phyloP scores from a whole-genome alignment of 305 asterid genomes.

The Solanum hybrid region DNA sequence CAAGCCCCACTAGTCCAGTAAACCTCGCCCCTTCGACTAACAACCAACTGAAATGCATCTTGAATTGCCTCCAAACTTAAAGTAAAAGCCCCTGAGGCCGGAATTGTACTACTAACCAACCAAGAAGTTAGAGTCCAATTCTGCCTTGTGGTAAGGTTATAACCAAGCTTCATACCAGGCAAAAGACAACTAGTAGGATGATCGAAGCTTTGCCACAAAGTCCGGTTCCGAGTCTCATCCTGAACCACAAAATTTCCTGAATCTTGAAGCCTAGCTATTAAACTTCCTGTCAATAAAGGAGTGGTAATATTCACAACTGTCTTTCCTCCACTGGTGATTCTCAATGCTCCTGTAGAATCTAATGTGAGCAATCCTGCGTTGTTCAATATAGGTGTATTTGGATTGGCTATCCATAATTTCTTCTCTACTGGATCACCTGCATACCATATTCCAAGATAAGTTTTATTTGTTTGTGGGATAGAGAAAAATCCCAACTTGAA shows the following conservation, averaged over 20 bases:
- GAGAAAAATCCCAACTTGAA: not conserved
- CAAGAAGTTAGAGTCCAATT: slow-evolving; percentile 25
- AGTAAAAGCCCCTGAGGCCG: slow-evolving; percentile 14
- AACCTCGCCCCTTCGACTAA: slow-evolving; percentile 11
- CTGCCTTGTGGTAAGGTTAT: slow-evolving; percentile 8
- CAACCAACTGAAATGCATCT: slow-evolving; percentile 11
- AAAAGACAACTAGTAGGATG: not conserved
- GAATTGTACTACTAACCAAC: not conserved
- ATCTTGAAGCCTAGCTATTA: not conserved
- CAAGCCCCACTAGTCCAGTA: slow-evolving; percentile 28
- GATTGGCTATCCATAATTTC: not conserved
- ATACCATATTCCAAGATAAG: not conserved
- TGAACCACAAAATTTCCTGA: not conserved
- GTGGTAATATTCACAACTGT: not conserved
- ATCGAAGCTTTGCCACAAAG: not conserved
- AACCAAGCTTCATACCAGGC: slow-evolving; percentile 6
- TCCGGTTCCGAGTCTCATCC: not conserved
- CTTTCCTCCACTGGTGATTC: not conserved
- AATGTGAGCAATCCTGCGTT: not conserved
- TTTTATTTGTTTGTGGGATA: not conserved
- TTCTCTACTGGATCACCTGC: not conserved
- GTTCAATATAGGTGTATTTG: not conserved
- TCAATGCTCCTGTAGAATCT: not conserved
- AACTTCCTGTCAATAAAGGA: not conserved
- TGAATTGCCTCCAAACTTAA: slow-evolving; percentile 14